Conservation (phyloP, 2,329 filamentous ascomycete genomes). For the Thelonectria rubi region DNA sequence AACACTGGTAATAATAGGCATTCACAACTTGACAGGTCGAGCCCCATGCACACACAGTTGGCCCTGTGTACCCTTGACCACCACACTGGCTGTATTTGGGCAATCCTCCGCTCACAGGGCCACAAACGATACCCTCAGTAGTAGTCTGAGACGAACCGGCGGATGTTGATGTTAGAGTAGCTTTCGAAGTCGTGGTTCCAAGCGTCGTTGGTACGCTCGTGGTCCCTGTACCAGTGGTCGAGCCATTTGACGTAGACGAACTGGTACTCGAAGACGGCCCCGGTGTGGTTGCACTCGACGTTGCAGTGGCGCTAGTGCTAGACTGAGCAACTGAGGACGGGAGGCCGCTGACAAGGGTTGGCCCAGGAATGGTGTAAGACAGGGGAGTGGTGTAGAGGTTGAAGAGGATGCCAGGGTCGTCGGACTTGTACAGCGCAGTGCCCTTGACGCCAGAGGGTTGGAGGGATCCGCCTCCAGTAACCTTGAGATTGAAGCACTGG, state of each 20-base stretch:
- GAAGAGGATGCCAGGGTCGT: slow-evolving; percentile 47
- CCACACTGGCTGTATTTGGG: slow-evolving; percentile 38
- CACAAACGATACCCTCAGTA: slow-evolving; percentile 30
- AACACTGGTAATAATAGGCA: slow-evolving; percentile 33
- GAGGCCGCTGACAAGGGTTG: slow-evolving; percentile 35
- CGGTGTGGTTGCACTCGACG: slow-evolving; percentile 35
- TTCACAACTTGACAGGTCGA: slow-evolving; percentile 29
- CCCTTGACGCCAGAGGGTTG: slow-evolving; percentile 45
- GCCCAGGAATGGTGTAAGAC: slow-evolving; percentile 42
- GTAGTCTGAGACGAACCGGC: not conserved
- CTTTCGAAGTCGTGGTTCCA: slow-evolving; percentile 21
- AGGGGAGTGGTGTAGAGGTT: slow-evolving; percentile 44
- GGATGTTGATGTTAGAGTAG: slow-evolving; percentile 11
- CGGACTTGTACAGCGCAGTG: slow-evolving; percentile 42
- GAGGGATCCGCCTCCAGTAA: slow-evolving; percentile 52
- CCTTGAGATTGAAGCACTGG: slow-evolving; percentile 59
- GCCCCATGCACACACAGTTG: slow-evolving; percentile 30
- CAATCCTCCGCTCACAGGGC: slow-evolving; percentile 30
- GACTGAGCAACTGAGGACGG: slow-evolving; percentile 30
- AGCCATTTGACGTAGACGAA: not conserved
- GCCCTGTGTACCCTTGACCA: slow-evolving; percentile 15
- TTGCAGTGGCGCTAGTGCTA: slow-evolving; percentile 20
- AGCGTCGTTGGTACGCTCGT: slow-evolving; percentile 23
- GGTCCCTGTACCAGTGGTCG: not conserved
- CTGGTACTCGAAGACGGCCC: slow-evolving; percentile 2